Percentiles rank a stretch among this genome's conserved stretches.
These are phyloP conservation scores for Suhomyces xylopsoci DNA, from an alignment of 805 yeast genomes.

Conservation along the genomic window DNA sequence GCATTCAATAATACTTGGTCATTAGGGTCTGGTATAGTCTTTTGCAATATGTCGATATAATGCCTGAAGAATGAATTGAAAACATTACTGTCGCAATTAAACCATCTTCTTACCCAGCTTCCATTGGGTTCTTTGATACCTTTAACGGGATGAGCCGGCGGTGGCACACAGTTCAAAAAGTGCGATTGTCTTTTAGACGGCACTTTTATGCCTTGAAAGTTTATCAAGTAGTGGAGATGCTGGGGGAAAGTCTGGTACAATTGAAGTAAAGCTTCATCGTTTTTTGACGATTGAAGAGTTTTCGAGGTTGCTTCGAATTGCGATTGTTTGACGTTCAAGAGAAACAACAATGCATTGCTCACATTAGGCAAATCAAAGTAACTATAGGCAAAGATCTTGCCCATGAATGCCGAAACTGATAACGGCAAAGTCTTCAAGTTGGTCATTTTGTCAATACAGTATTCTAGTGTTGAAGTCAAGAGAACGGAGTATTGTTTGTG, in stretches of 20 bases:
- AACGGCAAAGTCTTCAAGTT: slow-evolving; percentile 50
- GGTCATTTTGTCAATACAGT: slow-evolving; percentile 45
- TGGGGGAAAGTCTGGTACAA: slow-evolving; percentile 22
- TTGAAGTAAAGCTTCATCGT: not conserved
- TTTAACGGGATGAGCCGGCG: slow-evolving; percentile 40
- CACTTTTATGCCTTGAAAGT: slow-evolving; percentile 31
- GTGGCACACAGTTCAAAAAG: slow-evolving; percentile 33
- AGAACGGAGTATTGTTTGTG: slow-evolving; percentile 25
- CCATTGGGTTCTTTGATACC: slow-evolving; percentile 60
- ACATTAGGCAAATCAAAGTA: slow-evolving; percentile 55
- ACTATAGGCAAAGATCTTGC: slow-evolving; percentile 66
- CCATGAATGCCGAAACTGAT: slow-evolving; percentile 62
- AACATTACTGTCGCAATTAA: slow-evolving; percentile 52
- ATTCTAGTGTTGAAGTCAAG: slow-evolving; percentile 52
- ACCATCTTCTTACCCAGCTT: slow-evolving; percentile 63
- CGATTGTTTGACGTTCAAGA: slow-evolving; percentile 52
- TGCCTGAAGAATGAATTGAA: slow-evolving; percentile 63
- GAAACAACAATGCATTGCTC: slow-evolving; percentile 54
- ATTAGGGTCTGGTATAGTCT: slow-evolving; percentile 1
- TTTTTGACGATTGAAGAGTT: not conserved
- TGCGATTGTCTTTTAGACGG: slow-evolving; percentile 19
- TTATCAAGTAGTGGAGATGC: slow-evolving; percentile 27
- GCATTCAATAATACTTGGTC: slow-evolving; percentile 15
- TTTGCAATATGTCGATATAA: slow-evolving; percentile 36
- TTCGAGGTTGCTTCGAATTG: slow-evolving; percentile 29